phyloP scores from a whole-genome alignment of 2,329 filamentous ascomycete species.

The Ophiostoma sp. region DNA sequence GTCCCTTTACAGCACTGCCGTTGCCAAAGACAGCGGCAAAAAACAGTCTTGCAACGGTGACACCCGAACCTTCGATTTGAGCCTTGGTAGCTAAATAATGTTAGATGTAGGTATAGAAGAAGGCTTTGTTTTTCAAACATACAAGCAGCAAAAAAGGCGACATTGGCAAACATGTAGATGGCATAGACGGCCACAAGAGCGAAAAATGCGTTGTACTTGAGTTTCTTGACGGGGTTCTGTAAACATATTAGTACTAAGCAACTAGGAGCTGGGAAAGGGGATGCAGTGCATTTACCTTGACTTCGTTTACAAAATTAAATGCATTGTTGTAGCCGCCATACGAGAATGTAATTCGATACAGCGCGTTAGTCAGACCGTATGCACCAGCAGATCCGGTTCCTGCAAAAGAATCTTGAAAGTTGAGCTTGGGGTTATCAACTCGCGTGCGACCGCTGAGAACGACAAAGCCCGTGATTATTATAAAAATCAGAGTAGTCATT shows the following conservation, averaged over 20 bases:
- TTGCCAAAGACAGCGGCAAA: conserved; percentile 54
- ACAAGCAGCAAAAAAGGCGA: conserved; percentile 53
- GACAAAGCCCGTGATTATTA: conserved; percentile 53
- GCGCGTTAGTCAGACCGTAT: conserved; percentile 50
- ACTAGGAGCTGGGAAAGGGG: background rate
- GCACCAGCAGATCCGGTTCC: conserved; percentile 39
- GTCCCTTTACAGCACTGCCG: conserved; percentile 43
- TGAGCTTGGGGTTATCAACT: conserved; percentile 46
- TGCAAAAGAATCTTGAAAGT: conserved; percentile 52
- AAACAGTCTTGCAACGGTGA: conserved; percentile 52
- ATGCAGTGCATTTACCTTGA: conserved; percentile 29
- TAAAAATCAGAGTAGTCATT: conserved; percentile 53
- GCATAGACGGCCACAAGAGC: conserved; percentile 48
- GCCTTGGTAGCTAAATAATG: conserved; percentile 41
- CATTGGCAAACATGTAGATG: conserved; percentile 54
- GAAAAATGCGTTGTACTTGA: conserved; percentile 46
- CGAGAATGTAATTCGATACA: conserved; percentile 57
- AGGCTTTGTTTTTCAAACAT: background rate
- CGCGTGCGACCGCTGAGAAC: conserved; percentile 51
- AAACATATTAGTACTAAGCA: background rate
- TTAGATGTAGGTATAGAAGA: background rate
- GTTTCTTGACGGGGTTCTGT: conserved; percentile 50
- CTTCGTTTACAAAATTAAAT: conserved; percentile 57
- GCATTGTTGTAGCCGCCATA: conserved; percentile 55
- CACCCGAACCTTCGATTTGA: conserved; percentile 46